Base-by-base conservation (phyloP, 805 yeast genomes). In the Wickerhamomyces silvicola region DNA sequence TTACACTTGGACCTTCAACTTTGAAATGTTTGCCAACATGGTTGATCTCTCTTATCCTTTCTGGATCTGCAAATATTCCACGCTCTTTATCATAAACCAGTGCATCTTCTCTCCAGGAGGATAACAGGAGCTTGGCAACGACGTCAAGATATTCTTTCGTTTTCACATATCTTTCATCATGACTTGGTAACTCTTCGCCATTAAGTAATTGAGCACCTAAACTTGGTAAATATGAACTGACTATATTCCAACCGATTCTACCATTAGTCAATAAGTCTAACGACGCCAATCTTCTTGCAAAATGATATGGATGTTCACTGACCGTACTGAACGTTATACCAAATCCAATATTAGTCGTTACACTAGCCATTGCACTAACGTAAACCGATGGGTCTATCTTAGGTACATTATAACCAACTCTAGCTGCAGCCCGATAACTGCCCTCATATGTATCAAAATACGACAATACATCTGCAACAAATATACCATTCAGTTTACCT, bases 231-330 rank as follows among this genome's bases (percentile, higher is more conserved):
- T n/a, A n/a, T n/a, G n/a, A n/a, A n/a, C 66, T 56, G 22, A 63
- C 69, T 12, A 63, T 54, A 38, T 63, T 63, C 69, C 69, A 63
- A 17, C 68, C 69, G 30, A 63, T 42, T 37, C 69, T 51, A 8
- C 69, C 69, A 11, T 54, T 52, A 7, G 66, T 56, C 32, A 63
- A 52, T 29, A 61, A 64, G 36, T 63, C 68, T 28, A 63, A 47
- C 1, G 68, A 62, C 9, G 66, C 62, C 27, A 62, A 41, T 27
- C 68, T 46, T 38, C 67, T 46, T n/a, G 66, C 59, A 23, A 62
- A 50, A 39, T 56, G 62, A 31, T 59, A 62, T 1, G 68, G 68
- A n/a, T 53, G 56, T 30, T 64, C 69, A 34, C 62, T 59, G 17
- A 64, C 56, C 7, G 68, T 64, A 13, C 63, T 52, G 24, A 59